Evolutionary conservation across 129 eudicot genomes (phyloP).

Genomic region (Flaveria bidentis): DNA sequence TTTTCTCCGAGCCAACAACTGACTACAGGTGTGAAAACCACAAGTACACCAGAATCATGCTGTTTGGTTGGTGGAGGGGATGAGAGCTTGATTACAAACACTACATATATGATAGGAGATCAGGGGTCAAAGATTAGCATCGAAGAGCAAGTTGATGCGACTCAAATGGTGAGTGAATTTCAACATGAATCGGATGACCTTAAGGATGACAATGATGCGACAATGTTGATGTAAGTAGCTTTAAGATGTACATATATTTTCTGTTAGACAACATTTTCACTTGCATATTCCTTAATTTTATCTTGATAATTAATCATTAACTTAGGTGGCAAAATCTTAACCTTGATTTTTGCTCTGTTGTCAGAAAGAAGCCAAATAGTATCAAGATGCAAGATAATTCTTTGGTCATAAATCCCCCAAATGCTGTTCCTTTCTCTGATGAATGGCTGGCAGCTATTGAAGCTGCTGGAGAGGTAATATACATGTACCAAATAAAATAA

Average conservation of each 20-base stretch:
- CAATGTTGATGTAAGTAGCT: slow-evolving; percentile 42
- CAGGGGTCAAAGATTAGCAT: slow-evolving; percentile 16
- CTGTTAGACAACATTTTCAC: slow-evolving; percentile 1
- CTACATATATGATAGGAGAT: slow-evolving; percentile 13
- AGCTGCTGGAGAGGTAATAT: slow-evolving; percentile 97
- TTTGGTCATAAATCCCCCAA: slow-evolving; percentile 44
- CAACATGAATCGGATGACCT: slow-evolving; percentile 21
- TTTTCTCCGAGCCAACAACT: slow-evolving; percentile 20
- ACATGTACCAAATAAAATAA: slow-evolving; percentile 1
- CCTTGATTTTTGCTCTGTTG: slow-evolving; percentile 15
- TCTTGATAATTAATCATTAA: slow-evolving; percentile 23
- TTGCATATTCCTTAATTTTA: background rate
- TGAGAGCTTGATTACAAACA: slow-evolving; percentile 23
- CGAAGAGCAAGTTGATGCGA: slow-evolving; percentile 23
- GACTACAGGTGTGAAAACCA: slow-evolving; percentile 20
- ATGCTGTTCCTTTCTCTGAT: slow-evolving; percentile 93
- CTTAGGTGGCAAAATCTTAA: slow-evolving; percentile 13
- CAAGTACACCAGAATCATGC: slow-evolving; percentile 24
- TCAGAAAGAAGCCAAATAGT: slow-evolving; percentile 51
- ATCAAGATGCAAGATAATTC: slow-evolving; percentile 35
- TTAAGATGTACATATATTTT: slow-evolving; percentile 9
- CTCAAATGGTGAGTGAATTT: slow-evolving; percentile 27
- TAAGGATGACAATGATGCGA: slow-evolving; percentile 30
- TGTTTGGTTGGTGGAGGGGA: slow-evolving; percentile 22
- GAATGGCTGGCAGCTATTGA: slow-evolving; percentile 99